phyloP scores from a whole-genome alignment of 768 basidiomycete species.

The Podaxis rugospora region DNA sequence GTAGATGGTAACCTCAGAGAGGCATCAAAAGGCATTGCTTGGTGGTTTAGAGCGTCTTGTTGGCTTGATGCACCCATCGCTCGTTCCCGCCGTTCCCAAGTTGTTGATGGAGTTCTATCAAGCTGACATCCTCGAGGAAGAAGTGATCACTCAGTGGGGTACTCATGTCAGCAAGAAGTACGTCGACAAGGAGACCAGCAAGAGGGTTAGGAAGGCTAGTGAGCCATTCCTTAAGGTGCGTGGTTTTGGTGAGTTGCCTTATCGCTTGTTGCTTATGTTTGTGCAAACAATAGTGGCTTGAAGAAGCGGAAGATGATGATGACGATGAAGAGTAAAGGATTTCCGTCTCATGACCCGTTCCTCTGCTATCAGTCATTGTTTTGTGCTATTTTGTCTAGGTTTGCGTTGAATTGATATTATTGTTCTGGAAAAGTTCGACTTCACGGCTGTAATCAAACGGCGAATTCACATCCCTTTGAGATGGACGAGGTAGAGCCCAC shows the following conservation, averaged over 20 bases:
- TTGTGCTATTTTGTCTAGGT: background rate
- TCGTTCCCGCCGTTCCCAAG: slow-evolving; percentile 75
- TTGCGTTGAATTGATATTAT: background rate
- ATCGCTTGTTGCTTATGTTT: slow-evolving; percentile 7
- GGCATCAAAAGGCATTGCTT: slow-evolving; percentile 90
- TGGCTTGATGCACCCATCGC: slow-evolving; percentile 69
- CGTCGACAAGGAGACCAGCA: slow-evolving; percentile 90
- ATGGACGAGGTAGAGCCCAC: no score
- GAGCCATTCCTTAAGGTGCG: slow-evolving; percentile 91
- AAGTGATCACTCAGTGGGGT: slow-evolving; percentile 86
- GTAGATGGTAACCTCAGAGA: slow-evolving; percentile 88
- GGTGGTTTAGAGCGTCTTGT: slow-evolving; percentile 89
- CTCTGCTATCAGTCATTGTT: background rate
- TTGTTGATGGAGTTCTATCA: slow-evolving; percentile 95
- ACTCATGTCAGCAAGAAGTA: slow-evolving; percentile 97
- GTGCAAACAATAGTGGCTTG: slow-evolving; percentile 63
- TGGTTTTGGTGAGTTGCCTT: background rate
- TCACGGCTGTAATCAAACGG: background rate
- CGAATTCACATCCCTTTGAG: background rate
- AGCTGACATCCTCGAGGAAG: slow-evolving; percentile 88
- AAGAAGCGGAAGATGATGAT: slow-evolving; percentile 81
- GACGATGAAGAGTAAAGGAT: background rate
- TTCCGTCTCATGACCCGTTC: background rate
- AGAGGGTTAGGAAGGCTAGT: slow-evolving; percentile 93
- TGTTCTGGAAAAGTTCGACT: background rate